Evolutionary conservation across 2,329 filamentous ascomycete genomes (phyloP), one percentile per base, ranked within the genome.

Genomic region (Scolecobasidium constrictum): DNA sequence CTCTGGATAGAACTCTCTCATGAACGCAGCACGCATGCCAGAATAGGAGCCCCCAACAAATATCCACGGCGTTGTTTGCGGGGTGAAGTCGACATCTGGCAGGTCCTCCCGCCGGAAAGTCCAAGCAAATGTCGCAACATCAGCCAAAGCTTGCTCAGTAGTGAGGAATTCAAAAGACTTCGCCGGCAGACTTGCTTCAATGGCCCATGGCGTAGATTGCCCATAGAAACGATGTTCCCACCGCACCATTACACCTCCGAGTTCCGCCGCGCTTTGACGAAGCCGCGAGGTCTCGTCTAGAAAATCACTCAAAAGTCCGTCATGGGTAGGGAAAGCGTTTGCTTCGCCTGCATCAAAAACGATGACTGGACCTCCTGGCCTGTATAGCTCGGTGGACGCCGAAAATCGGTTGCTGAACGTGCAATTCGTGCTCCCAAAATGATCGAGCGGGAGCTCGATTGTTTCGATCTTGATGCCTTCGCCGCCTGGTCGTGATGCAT

Each of bases 211-310:
- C 2, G 54, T 53, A 0, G 63, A 66, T 16, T 59, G 57, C n/a
- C 64, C 63, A 37, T 67, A 53, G 43, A 56, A 67, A 22, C 64
- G 56, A 43, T 63, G 60, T 48, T 64, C 61, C 59, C 60, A 64
- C 0, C 60, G 54, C 33, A 64, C 60, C 3, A 60, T 61, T 34
- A 64, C 51, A 4, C 58, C 60, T 17, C 52, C 48, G 35, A 56
- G 62, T n/a, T 54, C 45, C 16, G 61, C 55, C 13, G 62, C 54
- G 9, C 62, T 44, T 42, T 60, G 53, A 44, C 56, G 57, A 50
- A 62, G 59, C 37, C 59, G 58, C 6, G 52, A 56, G 6, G 53
- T 57, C 35, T 51, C 48, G 38, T 58, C 55, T 40, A 50, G 51
- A n/a, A 53, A 35, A 12, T 52, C 57, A 47, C 47, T 51, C 0